A percentile compares a stretch with the other conserved stretches of the same genome.
Conservation (phyloP, 768 basidiomycete genomes). For the Pulveroboletus frians region DNA sequence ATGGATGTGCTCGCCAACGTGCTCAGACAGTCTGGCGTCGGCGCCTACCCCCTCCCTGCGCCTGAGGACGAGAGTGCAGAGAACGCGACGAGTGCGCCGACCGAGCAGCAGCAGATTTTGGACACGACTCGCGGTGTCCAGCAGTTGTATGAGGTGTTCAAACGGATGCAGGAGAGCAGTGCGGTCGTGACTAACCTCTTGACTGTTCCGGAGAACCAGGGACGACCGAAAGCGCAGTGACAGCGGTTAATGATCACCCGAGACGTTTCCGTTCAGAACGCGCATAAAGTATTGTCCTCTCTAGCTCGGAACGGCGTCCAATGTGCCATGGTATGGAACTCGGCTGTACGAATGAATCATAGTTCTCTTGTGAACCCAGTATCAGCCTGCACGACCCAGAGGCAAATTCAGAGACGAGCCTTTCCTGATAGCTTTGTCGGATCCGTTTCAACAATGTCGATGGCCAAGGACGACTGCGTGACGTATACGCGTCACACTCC, state of each 20-base stretch:
- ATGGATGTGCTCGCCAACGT: conserved; percentile 42
- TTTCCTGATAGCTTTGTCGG: no score
- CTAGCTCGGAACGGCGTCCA: background rate
- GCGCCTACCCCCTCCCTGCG: conserved; percentile 52
- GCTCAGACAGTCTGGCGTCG: conserved; percentile 58
- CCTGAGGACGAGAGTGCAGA: conserved; percentile 12
- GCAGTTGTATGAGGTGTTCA: conserved; percentile 44
- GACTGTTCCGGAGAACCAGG: conserved; percentile 23
- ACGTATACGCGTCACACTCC: conserved; percentile 15
- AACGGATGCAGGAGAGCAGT: conserved; percentile 53
- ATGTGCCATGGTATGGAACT: background rate
- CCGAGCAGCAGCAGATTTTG: conserved; percentile 43
- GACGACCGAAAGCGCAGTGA: conserved; percentile 12
- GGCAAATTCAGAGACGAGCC: no score
- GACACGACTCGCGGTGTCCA: conserved; percentile 42
- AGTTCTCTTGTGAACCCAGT: background rate
- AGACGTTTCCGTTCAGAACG: background rate
- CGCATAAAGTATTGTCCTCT: background rate
- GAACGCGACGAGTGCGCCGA: conserved; percentile 25
- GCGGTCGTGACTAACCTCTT: conserved; percentile 46
- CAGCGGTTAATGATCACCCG: background rate
- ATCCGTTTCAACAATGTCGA: no score
- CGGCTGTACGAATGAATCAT: background rate
- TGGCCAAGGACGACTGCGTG: no score
- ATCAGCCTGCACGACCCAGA: no score